phyloP scores from a whole-genome alignment of 2,329 filamentous ascomycete genomes.

The Sporothrix euskadiensis region DNA sequence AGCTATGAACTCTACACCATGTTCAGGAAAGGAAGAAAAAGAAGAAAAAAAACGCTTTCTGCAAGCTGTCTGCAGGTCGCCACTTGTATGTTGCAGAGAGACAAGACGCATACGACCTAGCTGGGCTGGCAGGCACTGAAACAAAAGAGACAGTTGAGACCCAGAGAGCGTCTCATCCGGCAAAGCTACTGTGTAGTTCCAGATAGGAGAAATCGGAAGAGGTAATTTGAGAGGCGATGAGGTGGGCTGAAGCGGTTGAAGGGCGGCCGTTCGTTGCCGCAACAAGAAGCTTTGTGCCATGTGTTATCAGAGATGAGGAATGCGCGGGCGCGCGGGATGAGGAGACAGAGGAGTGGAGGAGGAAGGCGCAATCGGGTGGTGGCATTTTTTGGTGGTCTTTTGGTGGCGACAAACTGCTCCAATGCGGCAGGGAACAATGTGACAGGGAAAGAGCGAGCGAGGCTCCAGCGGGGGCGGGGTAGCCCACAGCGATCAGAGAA shows the following conservation, averaged over 20 bases:
- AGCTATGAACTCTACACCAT: neutral
- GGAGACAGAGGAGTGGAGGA: no score
- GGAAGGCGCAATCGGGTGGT: conserved; percentile 16
- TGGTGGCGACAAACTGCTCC: conserved; percentile 7
- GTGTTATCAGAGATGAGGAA: conserved; percentile 18
- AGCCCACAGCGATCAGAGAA: neutral
- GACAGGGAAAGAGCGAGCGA: neutral
- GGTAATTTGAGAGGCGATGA: neutral
- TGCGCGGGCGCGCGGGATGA: neutral
- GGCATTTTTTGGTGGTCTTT: conserved; percentile 7
- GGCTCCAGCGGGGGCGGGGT: conserved; percentile 10
- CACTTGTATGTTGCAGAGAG: neutral
- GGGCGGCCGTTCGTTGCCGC: neutral
- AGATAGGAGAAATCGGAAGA: conserved; percentile 2
- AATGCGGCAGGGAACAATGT: neutral
- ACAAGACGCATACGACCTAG: neutral
- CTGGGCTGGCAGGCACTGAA: neutral
- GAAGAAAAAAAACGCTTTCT: neutral
- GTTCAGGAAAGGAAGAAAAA: neutral
- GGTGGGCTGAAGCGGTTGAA: neutral
- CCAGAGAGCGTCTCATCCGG: neutral
- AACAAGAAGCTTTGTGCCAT: neutral
- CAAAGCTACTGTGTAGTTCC: neutral
- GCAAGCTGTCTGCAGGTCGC: conserved; percentile 3
- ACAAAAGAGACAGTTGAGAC: neutral